phyloP scores from a whole-genome alignment of 176 grass and related monocot genomes.

The Luzula sylvatica region DNA sequence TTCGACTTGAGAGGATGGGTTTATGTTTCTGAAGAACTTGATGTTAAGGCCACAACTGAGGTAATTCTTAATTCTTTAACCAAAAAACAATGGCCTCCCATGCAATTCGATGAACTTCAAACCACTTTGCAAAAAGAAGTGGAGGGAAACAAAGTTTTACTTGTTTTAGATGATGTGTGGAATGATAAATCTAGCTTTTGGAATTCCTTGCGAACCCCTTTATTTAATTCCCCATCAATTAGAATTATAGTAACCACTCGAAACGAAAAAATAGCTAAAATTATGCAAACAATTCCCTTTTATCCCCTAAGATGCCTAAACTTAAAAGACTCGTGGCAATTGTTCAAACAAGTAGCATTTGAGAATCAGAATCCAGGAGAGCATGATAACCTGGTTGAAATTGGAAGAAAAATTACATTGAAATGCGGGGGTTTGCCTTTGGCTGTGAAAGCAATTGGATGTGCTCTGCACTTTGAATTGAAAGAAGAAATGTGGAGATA shows the following conservation, averaged over 20 bases:
- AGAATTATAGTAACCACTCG: conserved; percentile 27
- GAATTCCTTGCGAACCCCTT: conserved; percentile 5
- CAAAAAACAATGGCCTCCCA: conserved; percentile 35
- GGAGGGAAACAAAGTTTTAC: conserved; percentile 43
- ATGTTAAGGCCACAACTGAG: conserved; percentile 41
- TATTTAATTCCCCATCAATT: not conserved
- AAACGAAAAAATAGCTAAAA: conserved; percentile 6
- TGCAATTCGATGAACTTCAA: conserved; percentile 55
- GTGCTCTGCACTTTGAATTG: conserved; percentile 9
- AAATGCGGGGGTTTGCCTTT: conserved; percentile 17
- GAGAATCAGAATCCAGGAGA: not conserved
- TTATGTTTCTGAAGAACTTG: conserved; percentile 49
- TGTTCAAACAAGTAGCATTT: conserved; percentile 16
- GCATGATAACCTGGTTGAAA: conserved; percentile 8
- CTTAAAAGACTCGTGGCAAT: conserved; percentile 2
- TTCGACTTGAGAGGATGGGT: conserved; percentile 49
- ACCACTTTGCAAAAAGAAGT: conserved; percentile 32
- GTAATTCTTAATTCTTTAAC: conserved; percentile 46
- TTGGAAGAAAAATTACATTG: conserved; percentile 7
- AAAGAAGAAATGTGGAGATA: conserved; percentile 1
- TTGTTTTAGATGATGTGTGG: conserved; percentile 76
- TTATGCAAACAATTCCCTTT: conserved; percentile 15
- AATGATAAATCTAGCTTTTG: conserved; percentile 22
- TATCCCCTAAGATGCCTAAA: conserved; percentile 4
- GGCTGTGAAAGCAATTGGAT: conserved; percentile 18